These are phyloP conservation scores for Leptodontidium sp. DNA, from an alignment of 2,329 filamentous ascomycete genomes.

Conservation along the genomic window DNA sequence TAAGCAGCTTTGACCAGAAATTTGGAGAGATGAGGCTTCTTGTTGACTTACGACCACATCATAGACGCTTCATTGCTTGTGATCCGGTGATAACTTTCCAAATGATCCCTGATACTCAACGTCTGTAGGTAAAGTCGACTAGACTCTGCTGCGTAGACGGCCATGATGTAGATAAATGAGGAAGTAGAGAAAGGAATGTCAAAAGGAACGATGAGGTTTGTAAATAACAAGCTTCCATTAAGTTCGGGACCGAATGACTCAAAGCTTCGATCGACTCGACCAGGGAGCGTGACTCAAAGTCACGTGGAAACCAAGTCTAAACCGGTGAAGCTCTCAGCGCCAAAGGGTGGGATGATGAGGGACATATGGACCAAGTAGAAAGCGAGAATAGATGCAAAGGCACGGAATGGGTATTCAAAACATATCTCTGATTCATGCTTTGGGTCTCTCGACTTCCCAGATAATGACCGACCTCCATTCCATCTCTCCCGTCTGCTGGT, in stretches of 20 bases:
- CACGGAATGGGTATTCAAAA: neutral
- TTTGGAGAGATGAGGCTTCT: too few species aligned
- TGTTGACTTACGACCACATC: constrained; percentile 33
- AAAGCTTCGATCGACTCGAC: neutral
- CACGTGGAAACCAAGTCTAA: constrained; percentile 10
- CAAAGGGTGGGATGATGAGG: neutral
- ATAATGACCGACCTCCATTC: constrained; percentile 5
- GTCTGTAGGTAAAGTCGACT: constrained; percentile 32
- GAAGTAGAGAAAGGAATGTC: neutral
- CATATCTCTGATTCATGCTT: neutral
- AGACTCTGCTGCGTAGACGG: constrained; percentile 29
- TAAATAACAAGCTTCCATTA: too few species aligned
- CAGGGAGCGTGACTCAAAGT: constrained; percentile 19
- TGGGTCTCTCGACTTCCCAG: constrained; percentile 26
- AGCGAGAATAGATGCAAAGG: neutral
- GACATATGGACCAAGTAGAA: neutral
- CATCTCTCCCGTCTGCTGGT: constrained; percentile 19
- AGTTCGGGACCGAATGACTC: neutral
- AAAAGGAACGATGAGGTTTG: neutral
- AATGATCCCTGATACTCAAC: constrained; percentile 30
- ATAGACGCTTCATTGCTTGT: constrained; percentile 22
- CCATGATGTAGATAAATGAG: constrained; percentile 18
- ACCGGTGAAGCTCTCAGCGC: neutral
- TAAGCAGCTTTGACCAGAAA: neutral
- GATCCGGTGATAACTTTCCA: constrained; percentile 29